phyloP scores from a whole-genome alignment of 805 yeast species.

The Groenewaldozyma tartarivorans region DNA sequence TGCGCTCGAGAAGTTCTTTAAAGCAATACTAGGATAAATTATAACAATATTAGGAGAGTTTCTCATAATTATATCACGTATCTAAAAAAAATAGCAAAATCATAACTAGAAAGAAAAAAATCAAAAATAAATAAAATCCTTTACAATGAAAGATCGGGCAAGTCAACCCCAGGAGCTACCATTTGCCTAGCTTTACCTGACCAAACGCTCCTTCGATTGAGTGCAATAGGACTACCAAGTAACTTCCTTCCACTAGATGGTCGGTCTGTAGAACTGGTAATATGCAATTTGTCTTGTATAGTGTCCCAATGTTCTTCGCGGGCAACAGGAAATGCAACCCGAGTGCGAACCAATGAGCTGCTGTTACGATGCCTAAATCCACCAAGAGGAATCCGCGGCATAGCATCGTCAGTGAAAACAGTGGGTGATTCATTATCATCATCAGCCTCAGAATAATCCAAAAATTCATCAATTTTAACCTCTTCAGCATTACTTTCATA shows the following conservation, averaged over 20 bases:
- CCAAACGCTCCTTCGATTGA: slow-evolving; percentile 17
- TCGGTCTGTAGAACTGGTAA: too few relatives aligned
- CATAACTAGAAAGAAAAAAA: too few relatives aligned
- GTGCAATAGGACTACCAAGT: background rate
- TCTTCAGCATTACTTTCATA: background rate
- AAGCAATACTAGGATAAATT: slow-evolving; percentile 10
- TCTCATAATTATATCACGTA: too few relatives aligned
- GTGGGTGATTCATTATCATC: slow-evolving; percentile 6
- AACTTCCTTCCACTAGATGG: background rate
- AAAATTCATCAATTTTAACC: slow-evolving; percentile 15
- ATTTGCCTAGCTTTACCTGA: slow-evolving; percentile 26
- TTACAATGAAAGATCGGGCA: background rate
- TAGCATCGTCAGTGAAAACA: background rate
- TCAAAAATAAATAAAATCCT: background rate
- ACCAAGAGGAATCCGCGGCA: slow-evolving; percentile 15
- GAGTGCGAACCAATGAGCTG: slow-evolving; percentile 3
- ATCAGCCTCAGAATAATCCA: slow-evolving; percentile 16
- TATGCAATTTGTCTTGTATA: slow-evolving; percentile 11
- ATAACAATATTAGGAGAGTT: too few relatives aligned
- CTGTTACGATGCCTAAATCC: slow-evolving; percentile 15
- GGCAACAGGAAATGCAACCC: slow-evolving; percentile 2
- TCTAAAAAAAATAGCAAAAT: too few relatives aligned
- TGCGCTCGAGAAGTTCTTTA: slow-evolving; percentile 10
- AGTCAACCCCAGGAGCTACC: slow-evolving; percentile 7
- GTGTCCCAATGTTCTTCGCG: slow-evolving; percentile 9